Evolutionary conservation across 345 rosid species (phyloP).

Genomic region (Sonneratia alba): DNA sequence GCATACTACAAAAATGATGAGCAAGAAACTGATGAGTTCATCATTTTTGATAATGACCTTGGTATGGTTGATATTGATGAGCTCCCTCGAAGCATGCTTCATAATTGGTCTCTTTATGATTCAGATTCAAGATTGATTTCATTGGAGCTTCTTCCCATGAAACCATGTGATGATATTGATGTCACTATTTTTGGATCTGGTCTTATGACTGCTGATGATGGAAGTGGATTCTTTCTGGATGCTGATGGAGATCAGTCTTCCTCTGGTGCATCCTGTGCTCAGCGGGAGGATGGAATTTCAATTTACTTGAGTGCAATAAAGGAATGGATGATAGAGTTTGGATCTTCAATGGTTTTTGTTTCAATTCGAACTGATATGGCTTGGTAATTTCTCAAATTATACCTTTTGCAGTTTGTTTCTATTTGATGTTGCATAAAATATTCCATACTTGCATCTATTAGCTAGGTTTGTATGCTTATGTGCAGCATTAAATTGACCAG

Average conservation of each 20-base stretch:
- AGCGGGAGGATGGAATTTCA: slow-evolving; percentile 33
- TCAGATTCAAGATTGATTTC: slow-evolving; percentile 60
- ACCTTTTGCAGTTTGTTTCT: no score
- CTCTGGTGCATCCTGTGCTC: slow-evolving; percentile 22
- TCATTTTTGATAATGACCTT: slow-evolving; percentile 32
- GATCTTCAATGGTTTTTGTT: slow-evolving; percentile 45
- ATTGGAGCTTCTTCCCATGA: slow-evolving; percentile 79
- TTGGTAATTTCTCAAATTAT: slow-evolving; percentile 24
- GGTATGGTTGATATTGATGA: slow-evolving; percentile 29
- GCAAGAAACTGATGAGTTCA: slow-evolving; percentile 63
- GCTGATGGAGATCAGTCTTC: slow-evolving; percentile 32
- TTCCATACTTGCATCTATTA: neutral
- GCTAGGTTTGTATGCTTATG: no score
- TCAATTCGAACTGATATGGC: slow-evolving; percentile 70
- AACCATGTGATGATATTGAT: slow-evolving; percentile 57
- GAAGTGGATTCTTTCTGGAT: slow-evolving; percentile 46
- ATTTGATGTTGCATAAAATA: no score
- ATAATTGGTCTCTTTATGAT: slow-evolving; percentile 82
- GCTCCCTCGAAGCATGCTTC: slow-evolving; percentile 60
- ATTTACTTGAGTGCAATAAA: slow-evolving; percentile 61
- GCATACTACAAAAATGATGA: slow-evolving; percentile 41
- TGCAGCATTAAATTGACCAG: neutral
- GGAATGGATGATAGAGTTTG: slow-evolving; percentile 86
- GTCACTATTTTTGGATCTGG: slow-evolving; percentile 76
- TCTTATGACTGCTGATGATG: slow-evolving; percentile 53